Base-by-base conservation (phyloP, 345 rosid genomes). In the Punica granatum region DNA sequence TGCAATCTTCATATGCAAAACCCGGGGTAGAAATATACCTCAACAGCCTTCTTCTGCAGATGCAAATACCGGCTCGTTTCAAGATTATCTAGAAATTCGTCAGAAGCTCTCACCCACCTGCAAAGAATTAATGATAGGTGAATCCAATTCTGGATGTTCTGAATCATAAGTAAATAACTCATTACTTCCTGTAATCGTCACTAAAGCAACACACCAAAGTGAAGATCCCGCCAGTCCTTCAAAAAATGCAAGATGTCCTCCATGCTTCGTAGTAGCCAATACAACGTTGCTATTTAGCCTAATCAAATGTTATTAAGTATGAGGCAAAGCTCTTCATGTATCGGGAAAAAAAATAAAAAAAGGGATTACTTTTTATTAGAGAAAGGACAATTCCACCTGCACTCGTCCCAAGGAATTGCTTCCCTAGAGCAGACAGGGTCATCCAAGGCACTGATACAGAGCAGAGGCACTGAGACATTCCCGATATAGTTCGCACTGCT, bases 371-470 rank as follows among this genome's bases (percentile, higher is more conserved):
- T 33, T 69, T 30, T 65, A 64, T 70, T 73, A 68, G 72, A 25
- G 34, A 56, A 25, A 25, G 26, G 2, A 1, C 61, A 9, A 25
- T 25, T 18, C 10, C 14, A 86, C 96, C 96, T 81, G 95, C 98
- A 92, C 78, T 92, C 98, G 65, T 92, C 98, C 92, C 91, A 92
- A 56, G 95, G 97, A 77, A 90, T 90, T 70, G 97, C 96, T 88
- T 92, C 98, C 66, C 68, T 75, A n/a, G 98, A 86, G 73, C 98
- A 92, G 67, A 92, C 75, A 32, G 98, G 98, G 79, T 92, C 97
- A 77, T 92, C 95, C 59, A 92, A 78, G 70, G 95, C 87, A 82
- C 91, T 90, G 74, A 90, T 80, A 70, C 97, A 92, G 65, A 90
- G 95, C 61, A 88, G 59, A 25, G 97, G 98, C 51, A 88, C 86